Conservation (phyloP, 345 rosid genomes). For the Erysimum cheiranthoides region DNA sequence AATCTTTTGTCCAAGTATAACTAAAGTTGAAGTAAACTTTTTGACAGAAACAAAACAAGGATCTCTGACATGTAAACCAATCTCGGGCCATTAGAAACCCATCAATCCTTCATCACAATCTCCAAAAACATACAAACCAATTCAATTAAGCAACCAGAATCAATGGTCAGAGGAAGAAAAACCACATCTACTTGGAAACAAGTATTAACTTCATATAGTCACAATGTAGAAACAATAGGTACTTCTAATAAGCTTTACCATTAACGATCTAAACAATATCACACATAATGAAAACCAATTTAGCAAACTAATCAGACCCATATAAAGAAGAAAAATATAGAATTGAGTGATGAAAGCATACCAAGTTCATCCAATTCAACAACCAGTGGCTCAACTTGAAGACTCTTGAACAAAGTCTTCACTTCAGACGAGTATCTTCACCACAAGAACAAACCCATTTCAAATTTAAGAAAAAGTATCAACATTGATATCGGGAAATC, state of each 20-base stretch:
- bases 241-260: background rate
- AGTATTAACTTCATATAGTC: background rate
- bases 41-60: background rate
- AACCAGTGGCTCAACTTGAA: conserved; percentile 73
- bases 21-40: background rate
- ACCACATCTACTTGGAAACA: conserved; percentile 13
- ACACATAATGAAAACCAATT: conserved; percentile 3
- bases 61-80: background rate
- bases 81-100: background rate
- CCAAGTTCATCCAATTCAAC: conserved; percentile 92
- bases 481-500: background rate
- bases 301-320: background rate
- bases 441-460: conserved; percentile 8
- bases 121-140: conserved; percentile 18
- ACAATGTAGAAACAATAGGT: background rate
- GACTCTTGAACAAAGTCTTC: conserved; percentile 72
- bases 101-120: background rate
- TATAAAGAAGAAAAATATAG: background rate
- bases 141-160: background rate
- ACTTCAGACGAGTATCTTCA: conserved; percentile 88
- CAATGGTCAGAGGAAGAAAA: background rate
- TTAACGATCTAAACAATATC: background rate
- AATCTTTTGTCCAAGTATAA: background rate
- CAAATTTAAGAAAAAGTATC: background rate
- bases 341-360: conserved; percentile 37